phyloP scores from a whole-genome alignment of 2,329 filamentous ascomycete genomes.

The Cytospora chrysosperma region DNA sequence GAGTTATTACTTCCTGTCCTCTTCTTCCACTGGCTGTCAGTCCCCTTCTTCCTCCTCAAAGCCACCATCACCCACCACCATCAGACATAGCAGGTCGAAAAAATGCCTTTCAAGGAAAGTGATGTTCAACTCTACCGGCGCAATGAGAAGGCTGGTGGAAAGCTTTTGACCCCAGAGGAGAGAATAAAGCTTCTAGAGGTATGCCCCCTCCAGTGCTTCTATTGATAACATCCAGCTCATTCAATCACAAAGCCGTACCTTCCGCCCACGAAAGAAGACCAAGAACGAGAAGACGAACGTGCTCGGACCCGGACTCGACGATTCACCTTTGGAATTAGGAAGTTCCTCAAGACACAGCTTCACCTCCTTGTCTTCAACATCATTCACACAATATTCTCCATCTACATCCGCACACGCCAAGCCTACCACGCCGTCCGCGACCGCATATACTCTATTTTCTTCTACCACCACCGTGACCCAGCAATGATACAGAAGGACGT shows the following conservation, averaged over 20 bases:
- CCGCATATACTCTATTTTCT: constrained; percentile 75
- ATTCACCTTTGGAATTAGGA: constrained; percentile 52
- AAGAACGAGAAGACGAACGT: constrained; percentile 29
- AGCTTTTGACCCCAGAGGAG: constrained; percentile 42
- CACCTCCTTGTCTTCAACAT: constrained; percentile 66
- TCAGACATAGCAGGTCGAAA: constrained; percentile 10
- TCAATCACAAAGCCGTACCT: constrained; percentile 36
- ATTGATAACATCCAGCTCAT: constrained; percentile 28
- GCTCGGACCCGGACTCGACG: constrained; percentile 15
- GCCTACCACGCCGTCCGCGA: constrained; percentile 77
- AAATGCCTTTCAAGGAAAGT: constrained; percentile 38
- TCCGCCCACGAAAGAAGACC: constrained; percentile 35
- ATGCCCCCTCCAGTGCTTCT: constrained; percentile 2
- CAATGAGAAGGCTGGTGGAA: constrained; percentile 45
- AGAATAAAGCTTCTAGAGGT: constrained; percentile 48
- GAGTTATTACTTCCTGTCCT: not conserved
- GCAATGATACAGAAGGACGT: constrained; percentile 90
- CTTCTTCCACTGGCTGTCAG: not conserved
- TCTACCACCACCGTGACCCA: constrained; percentile 94
- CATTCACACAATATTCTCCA: constrained; percentile 79
- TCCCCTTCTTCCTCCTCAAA: not conserved
- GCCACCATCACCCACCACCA: not conserved
- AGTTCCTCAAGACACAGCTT: constrained; percentile 61
- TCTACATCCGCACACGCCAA: constrained; percentile 81
- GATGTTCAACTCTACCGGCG: constrained; percentile 45